Conservation (phyloP, 208 protist species). For the Balamuthia mandrillaris region DNA sequence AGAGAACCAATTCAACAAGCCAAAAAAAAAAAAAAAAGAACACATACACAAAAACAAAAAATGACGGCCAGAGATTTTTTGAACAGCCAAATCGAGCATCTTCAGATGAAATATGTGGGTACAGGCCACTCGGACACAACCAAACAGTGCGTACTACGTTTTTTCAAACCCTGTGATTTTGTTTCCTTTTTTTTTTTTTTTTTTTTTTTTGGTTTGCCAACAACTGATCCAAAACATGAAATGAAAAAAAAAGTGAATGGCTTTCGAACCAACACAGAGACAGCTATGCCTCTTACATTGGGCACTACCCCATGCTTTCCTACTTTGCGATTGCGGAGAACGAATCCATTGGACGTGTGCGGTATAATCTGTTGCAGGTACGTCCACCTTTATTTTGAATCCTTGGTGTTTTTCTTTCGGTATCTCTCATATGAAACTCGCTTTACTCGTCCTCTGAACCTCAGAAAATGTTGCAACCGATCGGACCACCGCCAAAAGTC, state of each 20-base stretch:
- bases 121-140: constrained; percentile 72
- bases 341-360: constrained; percentile 63
- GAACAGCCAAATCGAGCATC: constrained; percentile 70
- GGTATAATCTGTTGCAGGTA: constrained; percentile 62
- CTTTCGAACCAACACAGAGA: constrained; percentile 71
- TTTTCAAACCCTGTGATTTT: neutral
- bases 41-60: too few species aligned
- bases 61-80: constrained; percentile 45
- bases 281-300: constrained; percentile 68
- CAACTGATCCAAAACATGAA: too few species aligned
- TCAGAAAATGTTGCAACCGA: too few species aligned
- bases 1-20: too few species aligned
- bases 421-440: too few species aligned
- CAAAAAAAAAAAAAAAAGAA: too few species aligned
- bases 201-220: neutral
- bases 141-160: constrained; percentile 55
- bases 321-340: constrained; percentile 73
- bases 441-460: too few species aligned
- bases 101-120: constrained; percentile 74
- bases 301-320: constrained; percentile 57
- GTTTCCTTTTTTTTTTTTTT: neutral
- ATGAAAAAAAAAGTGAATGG: constrained; percentile 68
- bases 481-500: too few species aligned
- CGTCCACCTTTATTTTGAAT: neutral
- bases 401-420: too few species aligned